Base-by-base conservation (phyloP, 2,329 filamentous ascomycete species). In the Alternaria sp. region DNA sequence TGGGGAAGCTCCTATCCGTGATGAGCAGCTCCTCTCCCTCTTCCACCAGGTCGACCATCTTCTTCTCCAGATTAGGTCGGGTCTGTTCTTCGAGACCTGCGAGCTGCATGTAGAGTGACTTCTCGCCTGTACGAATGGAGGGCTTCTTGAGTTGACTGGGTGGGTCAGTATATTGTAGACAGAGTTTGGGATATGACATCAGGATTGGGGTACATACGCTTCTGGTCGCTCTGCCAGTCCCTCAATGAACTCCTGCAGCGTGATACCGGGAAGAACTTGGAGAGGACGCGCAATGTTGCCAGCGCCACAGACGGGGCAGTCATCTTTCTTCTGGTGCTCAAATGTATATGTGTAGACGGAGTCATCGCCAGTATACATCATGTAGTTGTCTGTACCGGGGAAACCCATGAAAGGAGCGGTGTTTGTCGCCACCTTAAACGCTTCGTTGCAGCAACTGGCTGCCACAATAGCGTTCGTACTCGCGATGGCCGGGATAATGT, bases 311-410 rank as follows among this genome's bases (percentile, higher is more conserved):
- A 98, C 96, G 3, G 96, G 93, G 69, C 96, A 99, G 80, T 98
- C 96, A 15, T 91, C 87, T 80, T 97, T 98, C 83, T 92, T 93
- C 81, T 97, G 91, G 74, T 97, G 93, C 74, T 93, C 90, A 79
- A 98, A 99, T 0, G 96, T 99, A 81, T 97, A 97, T 0, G 96
- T 99, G 83, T 99, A 99, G 69, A 99, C 91, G 69, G 91, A 88
- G 75, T 97, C 95, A 75, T 98, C 94, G 50, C 96, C 96, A 12
- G 93, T 97, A 80, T 99, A 99, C 92, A 97, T 97, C 94, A 98
- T 98, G 83, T 99, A 99, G 79, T 97, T 85, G 67, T 84, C 81
- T 8, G 77, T 97, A 59, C 91, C 91, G 47, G 91, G 89, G 67
- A 88, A 85, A 12, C 91, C 92, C 15, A 99, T 85, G 67, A 89